phyloP scores from a whole-genome alignment of 2,329 filamentous ascomycete genomes.

The Clathrospora elynae region DNA sequence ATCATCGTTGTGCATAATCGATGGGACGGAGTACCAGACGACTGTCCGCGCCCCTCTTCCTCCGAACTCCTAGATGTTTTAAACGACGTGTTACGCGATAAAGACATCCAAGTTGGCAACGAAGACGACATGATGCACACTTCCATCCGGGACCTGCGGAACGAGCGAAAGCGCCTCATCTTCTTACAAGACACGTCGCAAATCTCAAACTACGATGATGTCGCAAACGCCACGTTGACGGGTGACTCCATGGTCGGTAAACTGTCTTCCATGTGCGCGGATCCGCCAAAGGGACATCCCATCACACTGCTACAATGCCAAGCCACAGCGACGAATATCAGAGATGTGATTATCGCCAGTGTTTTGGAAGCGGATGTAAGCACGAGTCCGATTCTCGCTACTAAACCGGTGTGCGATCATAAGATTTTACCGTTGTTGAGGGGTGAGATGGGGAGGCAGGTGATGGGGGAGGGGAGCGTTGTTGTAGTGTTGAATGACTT shows the following conservation, averaged over 20 bases:
- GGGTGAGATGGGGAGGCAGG: constrained; percentile 48
- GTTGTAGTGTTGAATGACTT: constrained; percentile 59
- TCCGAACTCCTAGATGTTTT: constrained; percentile 51
- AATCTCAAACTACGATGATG: constrained; percentile 43
- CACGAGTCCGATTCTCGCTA: constrained; percentile 55
- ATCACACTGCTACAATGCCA: constrained; percentile 53
- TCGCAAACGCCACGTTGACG: constrained; percentile 38
- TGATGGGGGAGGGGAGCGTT: constrained; percentile 50
- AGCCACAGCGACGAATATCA: constrained; percentile 58
- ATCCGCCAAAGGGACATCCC: constrained; percentile 27
- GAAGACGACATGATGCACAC: constrained; percentile 36
- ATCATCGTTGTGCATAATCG: constrained; percentile 58
- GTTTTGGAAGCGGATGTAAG: constrained; percentile 53
- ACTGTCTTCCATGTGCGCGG: constrained; percentile 25
- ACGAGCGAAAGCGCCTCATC: constrained; percentile 34
- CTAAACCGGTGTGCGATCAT: constrained; percentile 56
- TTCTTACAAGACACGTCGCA: constrained; percentile 31
- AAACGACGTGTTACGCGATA: constrained; percentile 36
- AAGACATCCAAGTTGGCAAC: constrained; percentile 26
- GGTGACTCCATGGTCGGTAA: constrained; percentile 39
- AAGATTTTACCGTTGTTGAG: constrained; percentile 57
- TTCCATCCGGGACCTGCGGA: constrained; percentile 33
- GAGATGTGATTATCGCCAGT: constrained; percentile 54
- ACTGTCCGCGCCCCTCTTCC: constrained; percentile 52
- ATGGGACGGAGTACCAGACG: constrained; percentile 57